Evolutionary conservation across 352 stramenopile genomes (phyloP).

Genomic region (Globisporangium paddicum): DNA sequence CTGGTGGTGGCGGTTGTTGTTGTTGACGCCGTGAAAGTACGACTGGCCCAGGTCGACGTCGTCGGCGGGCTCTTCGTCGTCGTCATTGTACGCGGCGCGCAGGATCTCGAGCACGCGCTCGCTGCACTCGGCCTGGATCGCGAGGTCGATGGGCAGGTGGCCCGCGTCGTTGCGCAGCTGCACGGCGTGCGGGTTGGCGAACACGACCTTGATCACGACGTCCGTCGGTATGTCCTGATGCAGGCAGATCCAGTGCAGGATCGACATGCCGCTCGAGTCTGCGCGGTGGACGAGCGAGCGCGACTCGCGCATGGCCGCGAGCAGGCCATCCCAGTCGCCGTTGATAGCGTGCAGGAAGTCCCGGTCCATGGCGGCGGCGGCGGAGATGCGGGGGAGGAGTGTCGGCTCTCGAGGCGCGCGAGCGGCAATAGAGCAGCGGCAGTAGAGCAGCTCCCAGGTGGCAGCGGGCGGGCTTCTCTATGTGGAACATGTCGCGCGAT

Average conservation of each 20-base stretch:
- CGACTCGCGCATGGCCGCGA: slow-evolving; percentile 58
- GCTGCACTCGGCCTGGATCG: slow-evolving; percentile 65
- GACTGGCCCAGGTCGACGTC: slow-evolving; percentile 37
- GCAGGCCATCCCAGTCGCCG: slow-evolving; percentile 71
- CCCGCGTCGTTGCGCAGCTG: slow-evolving; percentile 70
- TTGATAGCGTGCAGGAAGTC: slow-evolving; percentile 79
- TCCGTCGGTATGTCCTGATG: slow-evolving; percentile 71
- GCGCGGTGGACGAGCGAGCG: slow-evolving; percentile 50
- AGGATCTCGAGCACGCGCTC: slow-evolving; percentile 73
- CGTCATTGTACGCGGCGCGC: slow-evolving; percentile 35
- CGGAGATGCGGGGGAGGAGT: background rate
- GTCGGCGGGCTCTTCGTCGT: slow-evolving; percentile 24
- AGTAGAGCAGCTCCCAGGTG: too few species aligned
- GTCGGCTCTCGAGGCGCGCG: background rate
- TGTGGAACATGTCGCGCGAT: too few species aligned
- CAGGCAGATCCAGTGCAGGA: slow-evolving; percentile 78
- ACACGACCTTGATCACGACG: slow-evolving; percentile 76
- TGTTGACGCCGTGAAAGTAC: slow-evolving; percentile 31
- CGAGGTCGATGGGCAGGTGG: slow-evolving; percentile 69
- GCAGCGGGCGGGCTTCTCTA: background rate
- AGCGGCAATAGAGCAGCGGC: background rate
- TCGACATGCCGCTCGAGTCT: slow-evolving; percentile 68
- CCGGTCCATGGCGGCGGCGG: slow-evolving; percentile 39
- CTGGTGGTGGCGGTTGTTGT: slow-evolving; percentile 24
- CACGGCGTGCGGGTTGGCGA: slow-evolving; percentile 70